Base-by-base conservation (phyloP, 164 flowering plant species). In the Houttuynia cordata region DNA sequence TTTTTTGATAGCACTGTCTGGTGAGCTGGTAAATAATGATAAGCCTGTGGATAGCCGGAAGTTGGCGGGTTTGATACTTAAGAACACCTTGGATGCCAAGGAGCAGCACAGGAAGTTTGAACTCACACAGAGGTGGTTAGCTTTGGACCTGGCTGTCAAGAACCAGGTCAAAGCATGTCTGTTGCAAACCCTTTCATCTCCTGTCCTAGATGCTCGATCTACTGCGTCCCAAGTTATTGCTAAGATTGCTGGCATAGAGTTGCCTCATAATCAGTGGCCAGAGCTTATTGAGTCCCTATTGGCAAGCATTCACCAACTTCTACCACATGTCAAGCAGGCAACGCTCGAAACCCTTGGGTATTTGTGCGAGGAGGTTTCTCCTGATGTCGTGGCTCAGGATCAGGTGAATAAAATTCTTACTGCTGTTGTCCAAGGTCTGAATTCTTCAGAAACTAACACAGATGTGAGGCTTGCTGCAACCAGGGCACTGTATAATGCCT, bases 31-130 rank as follows among this genome's bases (percentile, higher is more conserved):
- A 12, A 78, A 73, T 65, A 81, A 83, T 10, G 85, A 83, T 7
- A 83, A 81, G 73, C 85, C 87, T 18, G 80, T 73, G 49, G 85
- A 81, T 57, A 81, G 87, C 62, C 82, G 87, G 56, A 81, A 72
- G 56, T 63, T 83, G 62, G 87, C 87, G 17, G 87, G 87, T 63
- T 59, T 83, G 67, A 65, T 83, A 22, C 79, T 83, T 21, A 83
- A 83, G 70, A 83, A 83, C 61, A 75, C 85, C 0, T 68, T 83
- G 73, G 87, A 83, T 76, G 87, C 87, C n/a, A 83, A 80, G 61
- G 87, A 83, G 42, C 87, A 77, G 45, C 78, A 77, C 24, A 74
- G 79, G 57, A 83, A 83, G 67, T 68, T 69, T 73, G 87, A 83
- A 67, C 80, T 79, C 53, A 80, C 78, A 30, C 82, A 80, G 45